phyloP scores from a whole-genome alignment of 768 basidiomycete species.

The Tremella fuciformis region DNA sequence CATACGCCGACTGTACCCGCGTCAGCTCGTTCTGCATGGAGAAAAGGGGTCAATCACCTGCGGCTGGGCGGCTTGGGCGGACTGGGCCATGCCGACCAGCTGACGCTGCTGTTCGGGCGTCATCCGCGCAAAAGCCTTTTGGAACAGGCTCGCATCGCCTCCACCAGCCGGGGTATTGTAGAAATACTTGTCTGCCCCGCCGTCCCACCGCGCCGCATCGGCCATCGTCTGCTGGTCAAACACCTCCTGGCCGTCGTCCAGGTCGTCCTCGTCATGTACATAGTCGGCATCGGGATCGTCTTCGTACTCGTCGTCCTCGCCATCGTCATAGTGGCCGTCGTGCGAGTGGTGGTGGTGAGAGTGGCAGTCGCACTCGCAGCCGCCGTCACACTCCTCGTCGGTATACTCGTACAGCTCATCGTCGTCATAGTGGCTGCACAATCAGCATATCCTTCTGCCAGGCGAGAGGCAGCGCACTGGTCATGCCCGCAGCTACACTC shows the following conservation, averaged over 20 bases:
- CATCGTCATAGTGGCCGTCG: constrained; percentile 16
- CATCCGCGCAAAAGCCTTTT: too few relatives aligned
- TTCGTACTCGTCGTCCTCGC: constrained; percentile 8
- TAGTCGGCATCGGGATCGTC: constrained; percentile 3
- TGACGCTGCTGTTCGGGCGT: too few relatives aligned
- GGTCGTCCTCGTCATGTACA: constrained; percentile 5
- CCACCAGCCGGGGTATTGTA: neutral
- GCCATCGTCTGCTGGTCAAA: neutral
- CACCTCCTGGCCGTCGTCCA: constrained; percentile 2
- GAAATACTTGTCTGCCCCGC: constrained; percentile 1
- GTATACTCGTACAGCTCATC: constrained; percentile 29
- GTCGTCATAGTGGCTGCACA: constrained; percentile 6
- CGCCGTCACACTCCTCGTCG: constrained; percentile 26
- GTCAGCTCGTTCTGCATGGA: too few relatives aligned
- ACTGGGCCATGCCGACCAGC: too few relatives aligned
- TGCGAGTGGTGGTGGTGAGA: constrained; percentile 21
- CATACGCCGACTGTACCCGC: too few relatives aligned
- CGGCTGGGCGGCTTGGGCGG: too few relatives aligned
- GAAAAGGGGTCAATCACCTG: too few relatives aligned
- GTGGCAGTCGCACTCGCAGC: constrained; percentile 31
- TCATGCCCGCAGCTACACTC: constrained; percentile 16
- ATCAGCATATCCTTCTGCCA: neutral
- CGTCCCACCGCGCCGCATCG: neutral
- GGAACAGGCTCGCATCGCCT: too few relatives aligned
- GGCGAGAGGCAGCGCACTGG: constrained; percentile 6